These are phyloP conservation scores for Calonectria hongkongensis DNA, from an alignment of 2,329 filamentous ascomycete genomes.

Conservation along the genomic window DNA sequence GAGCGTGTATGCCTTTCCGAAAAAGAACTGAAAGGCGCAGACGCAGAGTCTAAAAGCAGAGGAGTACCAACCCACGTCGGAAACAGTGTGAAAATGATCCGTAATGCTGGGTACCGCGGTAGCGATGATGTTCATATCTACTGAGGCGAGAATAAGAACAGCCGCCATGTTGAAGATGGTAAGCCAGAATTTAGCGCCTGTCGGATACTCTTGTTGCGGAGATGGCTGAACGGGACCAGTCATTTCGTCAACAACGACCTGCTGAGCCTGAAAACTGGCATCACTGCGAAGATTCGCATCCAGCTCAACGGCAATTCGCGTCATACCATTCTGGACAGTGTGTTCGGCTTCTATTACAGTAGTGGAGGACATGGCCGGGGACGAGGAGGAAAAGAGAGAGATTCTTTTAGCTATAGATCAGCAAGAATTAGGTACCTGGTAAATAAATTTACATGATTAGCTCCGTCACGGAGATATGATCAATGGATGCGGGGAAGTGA, in stretches of 20 bases:
- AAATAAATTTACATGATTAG: too few relatives aligned
- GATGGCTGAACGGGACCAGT: rapidly evolving
- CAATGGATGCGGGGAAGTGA: too few relatives aligned
- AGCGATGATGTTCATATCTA: constrained; percentile 52
- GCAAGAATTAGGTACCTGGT: too few relatives aligned
- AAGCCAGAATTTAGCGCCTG: constrained; percentile 28
- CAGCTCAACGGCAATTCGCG: too few relatives aligned
- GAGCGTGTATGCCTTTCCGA: constrained; percentile 41
- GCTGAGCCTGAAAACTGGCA: not conserved
- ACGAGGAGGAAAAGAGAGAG: too few relatives aligned
- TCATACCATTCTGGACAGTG: not conserved
- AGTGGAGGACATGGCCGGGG: not conserved
- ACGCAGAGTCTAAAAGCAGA: constrained; percentile 61
- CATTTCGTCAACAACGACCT: rapidly evolving
- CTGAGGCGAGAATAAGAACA: constrained; percentile 42
- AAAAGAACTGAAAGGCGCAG: constrained; percentile 59
- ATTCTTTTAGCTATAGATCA: too few relatives aligned
- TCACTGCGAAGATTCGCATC: not conserved
- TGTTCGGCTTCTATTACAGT: not conserved
- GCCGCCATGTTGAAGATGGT: constrained; percentile 23
- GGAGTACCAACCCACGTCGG: constrained; percentile 52
- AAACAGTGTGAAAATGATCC: constrained; percentile 51
- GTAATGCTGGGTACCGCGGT: constrained; percentile 54
- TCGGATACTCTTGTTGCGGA: not conserved
- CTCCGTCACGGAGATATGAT: too few relatives aligned